phyloP scores from a whole-genome alignment of 768 basidiomycete species.

The Mycena amicta region DNA sequence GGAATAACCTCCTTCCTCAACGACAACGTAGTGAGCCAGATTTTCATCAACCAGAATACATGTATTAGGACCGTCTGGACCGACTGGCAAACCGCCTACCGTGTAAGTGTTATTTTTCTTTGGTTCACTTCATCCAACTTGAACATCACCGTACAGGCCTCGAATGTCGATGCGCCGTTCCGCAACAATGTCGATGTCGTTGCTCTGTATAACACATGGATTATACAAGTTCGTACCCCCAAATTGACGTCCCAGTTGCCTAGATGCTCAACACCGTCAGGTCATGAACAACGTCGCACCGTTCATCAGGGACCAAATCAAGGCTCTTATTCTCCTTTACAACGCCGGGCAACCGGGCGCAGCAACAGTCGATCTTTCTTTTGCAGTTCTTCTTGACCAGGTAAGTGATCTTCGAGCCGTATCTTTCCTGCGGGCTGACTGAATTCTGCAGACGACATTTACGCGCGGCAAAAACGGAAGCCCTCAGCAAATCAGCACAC shows the following conservation, averaged over 20 bases:
- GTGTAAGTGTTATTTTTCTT: not conserved
- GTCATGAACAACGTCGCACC: not conserved
- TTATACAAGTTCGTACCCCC: too few relatives aligned
- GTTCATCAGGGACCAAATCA: not conserved
- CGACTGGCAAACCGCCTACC: not conserved
- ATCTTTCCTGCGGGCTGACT: not conserved
- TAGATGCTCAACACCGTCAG: too few relatives aligned
- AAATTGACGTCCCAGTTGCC: too few relatives aligned
- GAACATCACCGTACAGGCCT: not conserved
- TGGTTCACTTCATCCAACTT: not conserved
- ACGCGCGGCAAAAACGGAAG: not conserved
- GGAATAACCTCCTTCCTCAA: constrained; percentile 1
- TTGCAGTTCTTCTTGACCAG: not conserved
- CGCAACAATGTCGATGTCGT: constrained; percentile 2
- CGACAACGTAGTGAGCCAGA: not conserved
- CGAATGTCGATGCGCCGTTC: constrained; percentile 3
- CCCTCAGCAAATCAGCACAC: not conserved
- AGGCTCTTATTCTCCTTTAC: not conserved
- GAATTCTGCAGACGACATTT: not conserved
- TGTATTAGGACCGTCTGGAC: not conserved
- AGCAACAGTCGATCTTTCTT: not conserved
- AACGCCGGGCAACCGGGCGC: not conserved
- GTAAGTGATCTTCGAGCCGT: not conserved
- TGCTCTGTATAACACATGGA: constrained; percentile 2
- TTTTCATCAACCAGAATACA: not conserved